These are phyloP conservation scores for Fimicolochytrium jonesii DNA, from an alignment of 192 early-diverging fungal species.

Conservation along the genomic window DNA sequence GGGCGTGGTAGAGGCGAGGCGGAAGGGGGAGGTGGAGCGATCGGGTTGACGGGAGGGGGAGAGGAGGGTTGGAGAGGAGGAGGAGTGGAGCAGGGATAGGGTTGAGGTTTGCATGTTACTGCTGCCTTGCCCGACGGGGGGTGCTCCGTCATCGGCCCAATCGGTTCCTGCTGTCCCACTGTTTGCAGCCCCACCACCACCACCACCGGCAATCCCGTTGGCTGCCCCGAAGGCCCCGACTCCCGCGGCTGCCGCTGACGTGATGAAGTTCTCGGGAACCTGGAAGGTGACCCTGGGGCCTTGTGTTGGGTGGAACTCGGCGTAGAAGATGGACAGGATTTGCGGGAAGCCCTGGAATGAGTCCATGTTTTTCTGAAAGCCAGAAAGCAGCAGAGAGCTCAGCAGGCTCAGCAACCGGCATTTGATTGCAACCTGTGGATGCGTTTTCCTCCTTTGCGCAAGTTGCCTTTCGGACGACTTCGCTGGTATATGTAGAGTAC, in stretches of 20 bases:
- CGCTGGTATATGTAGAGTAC: too few species aligned
- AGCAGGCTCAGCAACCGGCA: too few species aligned
- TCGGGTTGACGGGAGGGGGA: background rate
- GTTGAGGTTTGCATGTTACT: background rate
- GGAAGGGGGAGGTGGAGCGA: background rate
- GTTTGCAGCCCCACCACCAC: too few species aligned
- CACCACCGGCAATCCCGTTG: too few species aligned
- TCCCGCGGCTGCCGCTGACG: slow-evolving; percentile 15
- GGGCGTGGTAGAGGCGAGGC: too few species aligned
- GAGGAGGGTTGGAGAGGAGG: background rate
- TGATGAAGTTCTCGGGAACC: slow-evolving; percentile 71
- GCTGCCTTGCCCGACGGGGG: background rate
- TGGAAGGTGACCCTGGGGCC: slow-evolving; percentile 74
- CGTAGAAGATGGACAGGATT: slow-evolving; percentile 74
- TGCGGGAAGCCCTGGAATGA: slow-evolving; percentile 58
- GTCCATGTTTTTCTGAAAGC: slow-evolving; percentile 26
- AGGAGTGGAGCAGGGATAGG: background rate
- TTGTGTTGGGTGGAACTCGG: slow-evolving; percentile 70
- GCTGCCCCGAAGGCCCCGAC: background rate
- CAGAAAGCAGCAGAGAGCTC: too few species aligned
- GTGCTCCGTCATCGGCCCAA: too few species aligned
- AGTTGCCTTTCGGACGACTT: too few species aligned
- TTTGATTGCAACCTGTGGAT: too few species aligned
- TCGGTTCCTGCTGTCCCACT: too few species aligned
- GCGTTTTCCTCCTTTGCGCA: too few species aligned